Conservation (phyloP, 805 yeast genomes). For the Naumovozyma castellii region DNA sequence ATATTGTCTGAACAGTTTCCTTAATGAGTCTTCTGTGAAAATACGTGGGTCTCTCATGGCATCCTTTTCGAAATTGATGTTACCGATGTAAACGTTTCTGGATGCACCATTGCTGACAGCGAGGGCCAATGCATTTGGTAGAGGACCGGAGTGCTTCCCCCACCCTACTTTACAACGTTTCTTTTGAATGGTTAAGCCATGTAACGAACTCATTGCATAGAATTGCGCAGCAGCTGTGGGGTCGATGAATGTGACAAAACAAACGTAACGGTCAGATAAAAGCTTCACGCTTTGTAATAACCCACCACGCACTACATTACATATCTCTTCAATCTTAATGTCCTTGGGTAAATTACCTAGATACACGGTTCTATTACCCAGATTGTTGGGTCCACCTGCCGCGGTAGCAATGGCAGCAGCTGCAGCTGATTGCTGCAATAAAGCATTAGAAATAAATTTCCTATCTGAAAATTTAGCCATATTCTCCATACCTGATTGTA, state of each 20-base stretch:
- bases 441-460: slow-evolving; percentile 53
- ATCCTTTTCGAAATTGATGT: slow-evolving; percentile 36
- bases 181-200: slow-evolving; percentile 78
- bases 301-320: slow-evolving; percentile 95
- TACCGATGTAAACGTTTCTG: slow-evolving; percentile 85
- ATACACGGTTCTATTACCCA: slow-evolving; percentile 90
- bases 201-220: slow-evolving; percentile 85
- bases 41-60: slow-evolving; percentile 18
- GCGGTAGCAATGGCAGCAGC: slow-evolving; percentile 95
- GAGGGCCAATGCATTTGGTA: slow-evolving; percentile 73
- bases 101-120: slow-evolving; percentile 94
- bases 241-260: slow-evolving; percentile 91
- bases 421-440: slow-evolving; percentile 90
- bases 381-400: slow-evolving; percentile 85
- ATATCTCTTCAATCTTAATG: slow-evolving; percentile 81
- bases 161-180: slow-evolving; percentile 88
- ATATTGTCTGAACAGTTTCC: slow-evolving; percentile 65
- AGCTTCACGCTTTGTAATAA: slow-evolving; percentile 74
- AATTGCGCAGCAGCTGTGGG: slow-evolving; percentile 97
- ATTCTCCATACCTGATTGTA: slow-evolving; percentile 83
- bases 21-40: slow-evolving; percentile 50
- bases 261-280: slow-evolving; percentile 76
- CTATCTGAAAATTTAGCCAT: slow-evolving; percentile 59
- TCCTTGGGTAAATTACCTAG: slow-evolving; percentile 85
- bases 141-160: slow-evolving; percentile 95